phyloP scores from a whole-genome alignment of 805 yeast genomes.

The Wickerhamomyces subpelliculosus region DNA sequence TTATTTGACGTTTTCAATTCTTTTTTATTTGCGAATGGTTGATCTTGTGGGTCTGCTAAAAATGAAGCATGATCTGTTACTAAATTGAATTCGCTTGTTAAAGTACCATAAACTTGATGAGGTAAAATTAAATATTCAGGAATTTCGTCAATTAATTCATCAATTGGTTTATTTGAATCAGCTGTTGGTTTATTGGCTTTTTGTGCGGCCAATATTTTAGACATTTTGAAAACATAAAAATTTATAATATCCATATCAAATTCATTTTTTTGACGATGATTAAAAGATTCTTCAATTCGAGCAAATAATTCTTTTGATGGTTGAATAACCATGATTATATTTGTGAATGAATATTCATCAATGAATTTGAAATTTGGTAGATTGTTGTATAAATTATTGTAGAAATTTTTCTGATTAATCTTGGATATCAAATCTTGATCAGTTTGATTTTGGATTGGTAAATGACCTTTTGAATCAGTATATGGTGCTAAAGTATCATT shows the following conservation, averaged over 20 bases:
- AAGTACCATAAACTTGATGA: slow-evolving; percentile 35
- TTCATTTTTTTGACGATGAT: slow-evolving; percentile 20
- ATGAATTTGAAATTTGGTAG: slow-evolving; percentile 17
- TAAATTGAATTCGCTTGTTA: slow-evolving; percentile 36
- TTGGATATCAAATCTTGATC: neutral
- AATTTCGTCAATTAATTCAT: neutral
- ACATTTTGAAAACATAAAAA: slow-evolving; percentile 22
- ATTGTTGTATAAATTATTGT: slow-evolving; percentile 11
- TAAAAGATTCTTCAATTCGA: slow-evolving; percentile 13
- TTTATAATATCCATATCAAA: slow-evolving; percentile 43
- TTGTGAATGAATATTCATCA: slow-evolving; percentile 20
- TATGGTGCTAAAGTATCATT: neutral
- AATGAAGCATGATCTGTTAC: slow-evolving; percentile 27
- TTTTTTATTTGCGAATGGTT: slow-evolving; percentile 12
- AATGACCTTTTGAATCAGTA: neutral
- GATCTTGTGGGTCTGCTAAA: slow-evolving; percentile 31
- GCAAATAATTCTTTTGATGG: slow-evolving; percentile 21
- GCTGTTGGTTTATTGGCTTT: neutral
- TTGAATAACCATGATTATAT: slow-evolving; percentile 36
- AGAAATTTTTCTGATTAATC: neutral
- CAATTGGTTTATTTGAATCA: neutral
- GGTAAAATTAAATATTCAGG: slow-evolving; percentile 27
- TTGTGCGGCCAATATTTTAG: slow-evolving; percentile 4
- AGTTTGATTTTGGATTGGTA: neutral
- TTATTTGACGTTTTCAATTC: neutral